Conservation (phyloP, 2,329 filamentous ascomycete genomes). For the Ceratocystis harringtonii region DNA sequence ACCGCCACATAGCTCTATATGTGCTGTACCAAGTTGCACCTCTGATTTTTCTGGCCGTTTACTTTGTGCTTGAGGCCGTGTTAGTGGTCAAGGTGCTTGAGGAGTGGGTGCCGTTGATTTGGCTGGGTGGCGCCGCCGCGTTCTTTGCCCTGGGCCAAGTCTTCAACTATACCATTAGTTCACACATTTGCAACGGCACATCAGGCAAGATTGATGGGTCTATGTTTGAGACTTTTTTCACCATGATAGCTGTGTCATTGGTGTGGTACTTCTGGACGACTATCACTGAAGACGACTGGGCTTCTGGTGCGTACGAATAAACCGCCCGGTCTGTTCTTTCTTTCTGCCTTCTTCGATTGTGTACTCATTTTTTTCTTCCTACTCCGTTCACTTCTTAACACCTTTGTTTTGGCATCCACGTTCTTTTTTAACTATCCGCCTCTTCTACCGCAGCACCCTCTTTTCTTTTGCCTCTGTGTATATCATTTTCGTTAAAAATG, state of each 20-base stretch:
- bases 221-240: slow-evolving; percentile 87
- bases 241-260: slow-evolving; percentile 63
- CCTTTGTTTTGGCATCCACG: neutral
- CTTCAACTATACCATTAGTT: slow-evolving; percentile 90
- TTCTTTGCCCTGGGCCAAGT: slow-evolving; percentile 86
- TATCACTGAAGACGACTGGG: slow-evolving; percentile 98
- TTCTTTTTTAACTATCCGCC: neutral
- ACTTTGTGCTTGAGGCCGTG: slow-evolving; percentile 68
- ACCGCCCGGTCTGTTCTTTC: neutral
- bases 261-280: slow-evolving; percentile 97
- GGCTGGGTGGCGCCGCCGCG: slow-evolving; percentile 56
- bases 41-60: slow-evolving; percentile 75
- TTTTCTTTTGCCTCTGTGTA: neutral
- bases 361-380: slow-evolving; percentile 1
- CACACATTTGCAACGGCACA: slow-evolving; percentile 75
- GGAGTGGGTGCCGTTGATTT: slow-evolving; percentile 85
- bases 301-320: slow-evolving; percentile 35
- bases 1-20: slow-evolving; percentile 73
- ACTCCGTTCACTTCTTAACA: slow-evolving; percentile 6
- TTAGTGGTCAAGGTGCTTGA: slow-evolving; percentile 76
- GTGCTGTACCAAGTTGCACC: slow-evolving; percentile 85
- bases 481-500: neutral
- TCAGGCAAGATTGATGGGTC: slow-evolving; percentile 79
- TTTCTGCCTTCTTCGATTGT: slow-evolving; percentile 6
- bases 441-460: neutral